These are phyloP conservation scores for Phytophthora vignae DNA, from an alignment of 352 stramenopile genomes.

Conservation along the genomic window DNA sequence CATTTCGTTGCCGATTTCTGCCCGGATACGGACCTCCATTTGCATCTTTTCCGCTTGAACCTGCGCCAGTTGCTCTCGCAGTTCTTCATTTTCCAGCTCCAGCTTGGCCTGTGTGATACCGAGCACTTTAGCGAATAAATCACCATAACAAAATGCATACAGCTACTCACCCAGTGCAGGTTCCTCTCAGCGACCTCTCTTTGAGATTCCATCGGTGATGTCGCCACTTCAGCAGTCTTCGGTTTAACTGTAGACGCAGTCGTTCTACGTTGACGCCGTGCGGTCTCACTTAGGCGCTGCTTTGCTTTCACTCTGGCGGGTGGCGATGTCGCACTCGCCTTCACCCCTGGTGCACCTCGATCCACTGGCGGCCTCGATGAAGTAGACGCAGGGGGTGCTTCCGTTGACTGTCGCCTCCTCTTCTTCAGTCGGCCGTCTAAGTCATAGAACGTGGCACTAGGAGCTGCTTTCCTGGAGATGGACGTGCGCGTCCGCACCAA, in stretches of 20 bases:
- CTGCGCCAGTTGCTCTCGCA: conserved; percentile 59
- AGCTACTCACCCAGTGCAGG: conserved; percentile 32
- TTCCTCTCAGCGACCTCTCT: conserved; percentile 35
- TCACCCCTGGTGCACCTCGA: conserved; percentile 2
- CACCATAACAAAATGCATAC: background rate
- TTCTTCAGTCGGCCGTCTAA: conserved; percentile 62
- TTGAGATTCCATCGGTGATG: conserved; percentile 44
- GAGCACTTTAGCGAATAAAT: conserved; percentile 8
- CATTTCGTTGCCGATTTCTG: conserved; percentile 80
- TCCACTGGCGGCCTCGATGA: conserved; percentile 7
- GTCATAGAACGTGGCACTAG: conserved; percentile 56
- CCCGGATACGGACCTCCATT: conserved; percentile 67
- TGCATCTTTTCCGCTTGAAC: conserved; percentile 64
- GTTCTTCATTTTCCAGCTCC: conserved; percentile 72
- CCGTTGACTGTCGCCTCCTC: conserved; percentile 35
- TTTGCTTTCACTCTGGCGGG: conserved; percentile 15
- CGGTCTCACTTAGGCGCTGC: conserved; percentile 26
- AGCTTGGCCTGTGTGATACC: conserved; percentile 36
- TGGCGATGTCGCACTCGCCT: conserved; percentile 16
- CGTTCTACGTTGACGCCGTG: conserved; percentile 6
- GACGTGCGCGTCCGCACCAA: conserved; percentile 77
- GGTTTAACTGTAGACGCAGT: conserved; percentile 13
- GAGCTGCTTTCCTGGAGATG: conserved; percentile 43
- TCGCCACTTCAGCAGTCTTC: conserved; percentile 30
- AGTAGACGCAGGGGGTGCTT: conserved; percentile 15